Evolutionary conservation across 495 filamentous ascomycete species (phyloP), one percentile per base, ranked within the genome.

Genomic region (Tuber microsphaerosporum): DNA sequence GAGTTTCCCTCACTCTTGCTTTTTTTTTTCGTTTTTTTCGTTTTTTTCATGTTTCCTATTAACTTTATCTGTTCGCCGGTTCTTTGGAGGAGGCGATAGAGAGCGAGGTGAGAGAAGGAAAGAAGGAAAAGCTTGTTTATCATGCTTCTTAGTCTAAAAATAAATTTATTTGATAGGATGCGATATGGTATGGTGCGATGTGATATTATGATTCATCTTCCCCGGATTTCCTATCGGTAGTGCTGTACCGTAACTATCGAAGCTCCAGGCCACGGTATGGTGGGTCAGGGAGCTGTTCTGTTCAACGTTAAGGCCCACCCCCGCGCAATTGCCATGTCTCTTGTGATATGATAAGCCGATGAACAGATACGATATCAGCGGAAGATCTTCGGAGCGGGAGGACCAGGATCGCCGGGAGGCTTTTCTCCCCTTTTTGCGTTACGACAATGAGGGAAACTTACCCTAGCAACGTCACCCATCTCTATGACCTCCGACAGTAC

Each of bases 301-400:
- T 61, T 31, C 12, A 12, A 61, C 2, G 51, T 31, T 31, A 31
- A 16, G 51, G 34, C n/a, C 10, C 10, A 31, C 51, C n/a, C 56
- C 0, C 12, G 56, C n/a, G 12, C 56, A 17, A 31, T 65, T 65
- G 12, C 2, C 12, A 31, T 16, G 56, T 31, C 26, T 65, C 56
- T 65, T 65, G 56, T 31, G 56, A 31, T 65, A 31, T 65, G 56
- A 31, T 65, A 65, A 4, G 12, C 26, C 10, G n/a, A 65, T 65
- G 26, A n/a, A 17, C 0, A 31, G 56, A 31, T 31, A 65, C n/a
- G 56, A 61, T 26, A 61, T 61, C 51, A 61, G 3, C 51, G 51
- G 56, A 31, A 31, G 56, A 65, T 65, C n/a, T 65, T 31, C 56
- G 26, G 56, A 65, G n/a, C 56, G n/a, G 56, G 56, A 65, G 51